phyloP scores from a whole-genome alignment of 1,284 basidiomycete species.

The Trichosporon coremiiforme region DNA sequence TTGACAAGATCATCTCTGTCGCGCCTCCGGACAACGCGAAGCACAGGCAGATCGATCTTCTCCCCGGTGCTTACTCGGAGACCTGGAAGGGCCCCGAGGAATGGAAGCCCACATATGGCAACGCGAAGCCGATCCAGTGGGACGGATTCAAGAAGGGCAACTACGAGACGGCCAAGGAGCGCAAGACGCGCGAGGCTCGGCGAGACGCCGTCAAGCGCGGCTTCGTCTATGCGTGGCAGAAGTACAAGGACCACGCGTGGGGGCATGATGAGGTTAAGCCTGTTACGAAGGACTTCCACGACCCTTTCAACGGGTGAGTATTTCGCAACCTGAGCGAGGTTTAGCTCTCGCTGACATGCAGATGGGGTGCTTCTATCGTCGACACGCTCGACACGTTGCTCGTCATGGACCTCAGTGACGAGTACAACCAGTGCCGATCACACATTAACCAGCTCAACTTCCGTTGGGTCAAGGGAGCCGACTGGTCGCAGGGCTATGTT shows the following conservation, averaged over 20 bases:
- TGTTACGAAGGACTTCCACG: slow-evolving; percentile 35
- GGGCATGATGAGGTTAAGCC: slow-evolving; percentile 56
- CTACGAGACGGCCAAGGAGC: slow-evolving; percentile 42
- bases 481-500: slow-evolving; percentile 64
- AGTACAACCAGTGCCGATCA: slow-evolving; percentile 73
- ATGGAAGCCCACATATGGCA: slow-evolving; percentile 40
- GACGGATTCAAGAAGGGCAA: slow-evolving; percentile 34
- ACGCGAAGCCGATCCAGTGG: slow-evolving; percentile 40
- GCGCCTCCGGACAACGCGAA: slow-evolving; percentile 23
- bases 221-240: slow-evolving; percentile 56
- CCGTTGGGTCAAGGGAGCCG: slow-evolving; percentile 56
- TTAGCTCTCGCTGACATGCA: slow-evolving; percentile 25
- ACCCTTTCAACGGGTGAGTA: slow-evolving; percentile 55
- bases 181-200: slow-evolving; percentile 38
- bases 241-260: slow-evolving; percentile 56
- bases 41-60: slow-evolving; percentile 25
- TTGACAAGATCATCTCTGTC: slow-evolving; percentile 42
- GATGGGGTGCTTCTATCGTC: slow-evolving; percentile 82
- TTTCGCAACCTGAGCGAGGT: too few relatives aligned
- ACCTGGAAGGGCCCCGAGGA: slow-evolving; percentile 44
- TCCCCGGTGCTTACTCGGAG: slow-evolving; percentile 34
- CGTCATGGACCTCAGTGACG: slow-evolving; percentile 77
- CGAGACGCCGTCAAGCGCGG: slow-evolving; percentile 53
- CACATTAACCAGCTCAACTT: slow-evolving; percentile 71
- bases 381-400: slow-evolving; percentile 87